Conservation (phyloP, 148 eudicot genomes). For the Camellia japonica region DNA sequence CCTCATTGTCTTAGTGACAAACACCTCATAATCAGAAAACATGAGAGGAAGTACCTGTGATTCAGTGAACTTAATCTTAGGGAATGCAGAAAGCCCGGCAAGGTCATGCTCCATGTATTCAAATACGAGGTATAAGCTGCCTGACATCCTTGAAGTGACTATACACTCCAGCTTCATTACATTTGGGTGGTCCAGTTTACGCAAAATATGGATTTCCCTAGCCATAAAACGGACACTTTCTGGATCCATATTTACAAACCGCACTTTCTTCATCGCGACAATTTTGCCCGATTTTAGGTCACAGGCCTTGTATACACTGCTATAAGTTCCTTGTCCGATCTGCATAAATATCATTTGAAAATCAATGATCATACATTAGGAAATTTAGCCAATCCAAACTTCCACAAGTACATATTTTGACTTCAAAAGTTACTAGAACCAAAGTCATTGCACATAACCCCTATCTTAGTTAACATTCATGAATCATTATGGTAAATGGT, state of each 20-base stretch:
- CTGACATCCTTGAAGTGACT: slow-evolving; percentile 78
- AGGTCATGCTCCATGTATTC: slow-evolving; percentile 96
- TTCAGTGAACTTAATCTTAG: slow-evolving; percentile 59
- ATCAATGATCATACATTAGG: neutral
- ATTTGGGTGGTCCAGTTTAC: slow-evolving; percentile 83
- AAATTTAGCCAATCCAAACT: too few relatives aligned
- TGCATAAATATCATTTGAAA: slow-evolving; percentile 27
- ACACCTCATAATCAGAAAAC: neutral
- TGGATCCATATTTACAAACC: too few relatives aligned
- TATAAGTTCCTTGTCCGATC: slow-evolving; percentile 73
- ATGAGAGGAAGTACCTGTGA: slow-evolving; percentile 56
- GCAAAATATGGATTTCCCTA: slow-evolving; percentile 72
- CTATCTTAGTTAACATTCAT: too few relatives aligned
- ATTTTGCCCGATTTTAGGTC: too few relatives aligned
- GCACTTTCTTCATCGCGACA: too few relatives aligned
- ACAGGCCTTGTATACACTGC: too few relatives aligned
- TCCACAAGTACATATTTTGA: too few relatives aligned
- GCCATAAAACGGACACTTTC: slow-evolving; percentile 62
- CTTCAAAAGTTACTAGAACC: too few relatives aligned
- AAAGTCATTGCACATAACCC: too few relatives aligned
- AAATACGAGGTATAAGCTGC: slow-evolving; percentile 80
- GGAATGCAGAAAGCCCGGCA: slow-evolving; percentile 66
- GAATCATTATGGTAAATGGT: too few relatives aligned
- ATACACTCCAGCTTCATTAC: slow-evolving; percentile 79
- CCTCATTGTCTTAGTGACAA: neutral